Evolutionary conservation across 1,284 basidiomycete genomes (phyloP).

Genomic region (Neonothopanus nambi): DNA sequence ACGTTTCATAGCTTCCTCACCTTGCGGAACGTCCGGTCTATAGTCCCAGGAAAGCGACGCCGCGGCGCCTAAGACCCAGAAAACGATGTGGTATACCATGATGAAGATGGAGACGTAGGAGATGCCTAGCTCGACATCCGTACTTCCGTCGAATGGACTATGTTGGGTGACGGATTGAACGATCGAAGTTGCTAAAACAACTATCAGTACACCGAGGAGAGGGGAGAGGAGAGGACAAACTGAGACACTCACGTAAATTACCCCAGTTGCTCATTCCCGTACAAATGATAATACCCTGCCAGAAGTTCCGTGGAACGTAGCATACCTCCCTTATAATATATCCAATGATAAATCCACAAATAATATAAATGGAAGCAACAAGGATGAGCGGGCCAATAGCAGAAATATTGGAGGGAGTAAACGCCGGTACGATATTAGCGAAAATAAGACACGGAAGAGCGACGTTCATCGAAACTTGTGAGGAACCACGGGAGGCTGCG

Average conservation of each 20-base stretch:
- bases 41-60: slow-evolving; percentile 42
- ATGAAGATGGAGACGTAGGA: slow-evolving; percentile 44
- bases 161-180: slow-evolving; percentile 46
- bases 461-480: slow-evolving; percentile 40
- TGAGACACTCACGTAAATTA: slow-evolving; percentile 32
- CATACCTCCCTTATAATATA: slow-evolving; percentile 37
- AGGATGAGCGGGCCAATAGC: slow-evolving; percentile 40
- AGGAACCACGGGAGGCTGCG: slow-evolving; percentile 36
- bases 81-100: slow-evolving; percentile 38
- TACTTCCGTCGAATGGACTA: slow-evolving; percentile 43
- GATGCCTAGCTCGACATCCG: slow-evolving; percentile 44
- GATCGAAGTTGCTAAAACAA: slow-evolving; percentile 41
- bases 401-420: slow-evolving; percentile 37
- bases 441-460: slow-evolving; percentile 41
- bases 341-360: slow-evolving; percentile 34
- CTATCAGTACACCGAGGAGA: slow-evolving; percentile 21
- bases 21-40: slow-evolving; percentile 36
- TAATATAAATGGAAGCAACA: slow-evolving; percentile 34
- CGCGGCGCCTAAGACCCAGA: slow-evolving; percentile 40
- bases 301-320: slow-evolving; percentile 43
- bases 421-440: slow-evolving; percentile 41
- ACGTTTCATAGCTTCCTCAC: slow-evolving; percentile 33
- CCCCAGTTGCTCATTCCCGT: slow-evolving; percentile 53
- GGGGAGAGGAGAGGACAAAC: slow-evolving; percentile 15
- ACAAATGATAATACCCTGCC: slow-evolving; percentile 39